Evolutionary conservation across 345 rosid species (phyloP).

Genomic region (Eucalyptus shirleyi): DNA sequence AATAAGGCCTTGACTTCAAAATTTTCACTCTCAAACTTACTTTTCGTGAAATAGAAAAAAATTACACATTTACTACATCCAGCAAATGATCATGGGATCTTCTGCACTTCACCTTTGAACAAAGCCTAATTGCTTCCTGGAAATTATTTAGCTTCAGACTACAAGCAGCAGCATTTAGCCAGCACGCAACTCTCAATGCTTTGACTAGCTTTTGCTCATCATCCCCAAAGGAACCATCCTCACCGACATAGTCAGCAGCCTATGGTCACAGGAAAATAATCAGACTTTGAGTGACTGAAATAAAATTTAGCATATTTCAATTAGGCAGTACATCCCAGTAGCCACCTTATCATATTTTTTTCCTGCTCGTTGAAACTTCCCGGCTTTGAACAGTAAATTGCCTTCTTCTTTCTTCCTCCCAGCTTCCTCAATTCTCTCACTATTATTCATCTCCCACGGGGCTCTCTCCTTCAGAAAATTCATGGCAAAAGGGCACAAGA

Average conservation of each 20-base stretch:
- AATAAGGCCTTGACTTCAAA: neutral
- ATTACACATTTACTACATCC: neutral
- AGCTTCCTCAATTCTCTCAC: conserved; percentile 4
- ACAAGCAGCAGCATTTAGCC: conserved; percentile 8
- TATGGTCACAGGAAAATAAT: neutral
- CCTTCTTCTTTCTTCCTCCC: conserved; percentile 8
- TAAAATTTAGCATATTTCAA: neutral
- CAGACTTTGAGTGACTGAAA: neutral
- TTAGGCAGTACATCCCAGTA: neutral
- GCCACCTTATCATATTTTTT: conserved; percentile 5
- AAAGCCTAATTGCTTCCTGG: neutral
- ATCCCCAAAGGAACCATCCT: conserved; percentile 2
- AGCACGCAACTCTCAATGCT: neutral
- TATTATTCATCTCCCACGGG: conserved; percentile 3
- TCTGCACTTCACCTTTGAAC: neutral
- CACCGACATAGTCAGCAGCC: neutral
- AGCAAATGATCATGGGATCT: neutral
- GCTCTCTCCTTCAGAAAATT: neutral
- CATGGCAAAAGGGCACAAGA: neutral
- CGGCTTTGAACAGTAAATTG: conserved; percentile 1
- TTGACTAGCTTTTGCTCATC: conserved; percentile 1
- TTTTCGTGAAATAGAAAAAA: neutral
- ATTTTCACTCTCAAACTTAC: neutral
- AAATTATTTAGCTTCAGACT: conserved; percentile 1
- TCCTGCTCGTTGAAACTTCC: neutral